These are phyloP conservation scores for Helicocarpus griseus DNA, from an alignment of 2,329 filamentous ascomycete genomes.

Conservation along the genomic window DNA sequence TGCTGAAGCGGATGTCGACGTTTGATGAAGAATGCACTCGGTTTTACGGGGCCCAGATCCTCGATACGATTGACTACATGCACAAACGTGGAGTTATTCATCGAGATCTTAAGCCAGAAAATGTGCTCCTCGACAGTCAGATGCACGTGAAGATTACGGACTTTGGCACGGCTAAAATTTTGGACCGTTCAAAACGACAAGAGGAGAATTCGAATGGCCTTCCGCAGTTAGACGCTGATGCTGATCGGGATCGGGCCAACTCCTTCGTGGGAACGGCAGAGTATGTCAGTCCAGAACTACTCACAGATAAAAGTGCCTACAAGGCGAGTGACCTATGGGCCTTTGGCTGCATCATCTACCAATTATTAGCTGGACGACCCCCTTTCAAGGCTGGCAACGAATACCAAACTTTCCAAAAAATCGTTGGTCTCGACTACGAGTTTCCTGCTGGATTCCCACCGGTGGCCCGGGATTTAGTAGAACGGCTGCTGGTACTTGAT, in stretches of 20 bases:
- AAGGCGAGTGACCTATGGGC: constrained; percentile 98
- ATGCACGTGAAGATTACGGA: constrained; percentile 99
- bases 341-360: constrained; percentile 96
- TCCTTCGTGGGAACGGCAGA: constrained; percentile 97
- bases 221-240: constrained; percentile 42
- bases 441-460: constrained; percentile 83
- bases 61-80: constrained; percentile 97
- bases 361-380: constrained; percentile 86
- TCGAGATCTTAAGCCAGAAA: constrained; percentile 92
- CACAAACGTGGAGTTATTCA: constrained; percentile 93
- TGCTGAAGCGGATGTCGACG: constrained; percentile 85
- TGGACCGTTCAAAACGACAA: constrained; percentile 48
- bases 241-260: constrained; percentile 65
- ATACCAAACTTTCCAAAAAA: constrained; percentile 97
- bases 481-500: constrained; percentile 81
- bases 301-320: constrained; percentile 93
- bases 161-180: constrained; percentile 93
- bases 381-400: constrained; percentile 95
- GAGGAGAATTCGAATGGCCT: constrained; percentile 35
- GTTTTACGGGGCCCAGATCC: constrained; percentile 91
- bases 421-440: constrained; percentile 85
- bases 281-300: constrained; percentile 94
- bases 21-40: constrained; percentile 91
- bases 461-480: constrained; percentile 78
- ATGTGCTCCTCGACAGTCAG: constrained; percentile 85